Evolutionary conservation across 2,329 filamentous ascomycete genomes (phyloP).

Genomic region (Paramyrothecium roridum): DNA sequence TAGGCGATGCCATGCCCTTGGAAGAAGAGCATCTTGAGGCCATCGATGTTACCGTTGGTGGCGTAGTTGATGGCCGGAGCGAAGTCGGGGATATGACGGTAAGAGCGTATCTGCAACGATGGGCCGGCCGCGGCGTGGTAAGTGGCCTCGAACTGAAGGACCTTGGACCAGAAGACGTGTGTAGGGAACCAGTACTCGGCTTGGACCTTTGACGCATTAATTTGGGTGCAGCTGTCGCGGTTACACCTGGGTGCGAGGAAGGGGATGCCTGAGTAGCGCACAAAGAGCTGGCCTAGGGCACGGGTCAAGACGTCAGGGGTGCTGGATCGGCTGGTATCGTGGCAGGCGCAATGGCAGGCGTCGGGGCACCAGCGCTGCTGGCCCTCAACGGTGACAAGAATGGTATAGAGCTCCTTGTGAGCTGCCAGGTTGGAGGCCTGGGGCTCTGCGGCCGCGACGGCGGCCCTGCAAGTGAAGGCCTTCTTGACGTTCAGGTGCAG

Average conservation of each 20-base stretch:
- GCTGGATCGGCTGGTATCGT: neutral
- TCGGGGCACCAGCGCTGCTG: neutral
- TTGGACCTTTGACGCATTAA: neutral
- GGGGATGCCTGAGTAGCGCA: neutral
- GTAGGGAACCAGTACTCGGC: neutral
- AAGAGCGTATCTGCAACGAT: neutral
- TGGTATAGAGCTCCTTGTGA: too few species aligned
- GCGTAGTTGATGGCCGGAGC: neutral
- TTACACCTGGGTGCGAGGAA: neutral
- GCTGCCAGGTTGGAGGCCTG: too few species aligned
- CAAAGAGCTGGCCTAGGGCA: neutral
- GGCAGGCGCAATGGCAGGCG: neutral
- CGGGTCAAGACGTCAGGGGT: neutral
- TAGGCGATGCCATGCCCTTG: neutral
- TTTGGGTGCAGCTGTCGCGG: neutral
- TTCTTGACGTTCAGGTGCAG: too few species aligned
- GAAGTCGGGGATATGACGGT: neutral
- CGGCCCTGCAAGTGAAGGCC: too few species aligned
- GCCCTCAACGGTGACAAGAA: too few species aligned
- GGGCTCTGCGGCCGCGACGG: too few species aligned
- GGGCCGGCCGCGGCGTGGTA: neutral
- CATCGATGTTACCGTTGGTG: neutral
- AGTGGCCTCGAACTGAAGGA: neutral
- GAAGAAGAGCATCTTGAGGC: neutral
- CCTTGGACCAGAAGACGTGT: neutral